A percentile compares a stretch with the other conserved stretches of the same genome.
phyloP scores from a whole-genome alignment of 331 rosid genomes.

The Phaseolus coccineus region DNA sequence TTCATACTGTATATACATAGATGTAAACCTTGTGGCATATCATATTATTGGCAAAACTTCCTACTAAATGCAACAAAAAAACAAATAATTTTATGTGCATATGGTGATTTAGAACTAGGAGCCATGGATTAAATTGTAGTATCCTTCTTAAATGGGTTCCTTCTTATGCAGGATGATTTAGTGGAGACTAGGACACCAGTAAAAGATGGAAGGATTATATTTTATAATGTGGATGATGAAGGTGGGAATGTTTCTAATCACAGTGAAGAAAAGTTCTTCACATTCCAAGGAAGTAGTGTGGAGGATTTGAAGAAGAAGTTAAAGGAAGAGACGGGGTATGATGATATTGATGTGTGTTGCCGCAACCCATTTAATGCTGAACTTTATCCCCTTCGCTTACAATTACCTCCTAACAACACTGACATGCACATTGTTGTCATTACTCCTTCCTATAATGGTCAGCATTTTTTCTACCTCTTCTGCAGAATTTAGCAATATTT shows the following conservation, averaged over 20 bases:
- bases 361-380: slow-evolving; percentile 72
- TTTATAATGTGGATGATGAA: slow-evolving; percentile 61
- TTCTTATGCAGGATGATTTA: slow-evolving; percentile 19
- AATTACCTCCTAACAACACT: slow-evolving; percentile 85
- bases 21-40: no score
- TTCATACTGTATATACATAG: no score
- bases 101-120: no score
- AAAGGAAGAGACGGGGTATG: slow-evolving; percentile 53
- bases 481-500: neutral
- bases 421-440: slow-evolving; percentile 70
- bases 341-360: slow-evolving; percentile 64
- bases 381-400: slow-evolving; percentile 76
- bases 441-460: slow-evolving; percentile 52
- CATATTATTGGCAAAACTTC: no score
- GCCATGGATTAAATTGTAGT: no score
- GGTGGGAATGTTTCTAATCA: slow-evolving; percentile 48
- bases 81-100: no score
- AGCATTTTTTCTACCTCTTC: neutral
- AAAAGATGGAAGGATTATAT: slow-evolving; percentile 69
- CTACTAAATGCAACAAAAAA: no score
- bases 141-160: no score
- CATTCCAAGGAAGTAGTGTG: slow-evolving; percentile 67
- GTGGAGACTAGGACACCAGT: slow-evolving; percentile 21
- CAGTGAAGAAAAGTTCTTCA: slow-evolving; percentile 50
- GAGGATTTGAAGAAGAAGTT: slow-evolving; percentile 62